Base-by-base conservation (phyloP, 768 basidiomycete species). In the Tephrocybe sp. region DNA sequence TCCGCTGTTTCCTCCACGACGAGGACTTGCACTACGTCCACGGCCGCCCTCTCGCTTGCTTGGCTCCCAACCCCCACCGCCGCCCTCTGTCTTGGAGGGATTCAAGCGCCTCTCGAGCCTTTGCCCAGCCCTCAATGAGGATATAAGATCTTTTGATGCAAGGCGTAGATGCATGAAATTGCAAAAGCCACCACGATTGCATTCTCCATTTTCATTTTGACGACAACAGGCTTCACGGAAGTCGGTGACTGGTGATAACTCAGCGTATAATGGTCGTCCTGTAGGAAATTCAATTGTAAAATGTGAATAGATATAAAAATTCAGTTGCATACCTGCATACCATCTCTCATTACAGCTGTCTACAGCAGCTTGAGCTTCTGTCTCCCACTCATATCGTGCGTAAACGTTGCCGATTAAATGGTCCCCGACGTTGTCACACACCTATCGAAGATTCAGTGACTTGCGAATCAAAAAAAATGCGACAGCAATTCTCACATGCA, bases 341-440 rank as follows among this genome's bases (percentile, higher is more conserved):
- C 97, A 99, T 30, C 96, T 83, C 62, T 96, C 89, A 61, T 98
- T 98, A 57, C 98, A 73, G 52, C 81, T 90, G 60, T 96, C 92
- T 5, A 98, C 92, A 2, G 96, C 96, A 26, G 85, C 75, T 62
- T 93, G 89, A 8, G 96, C 96, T 66, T 99, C 96, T 0, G 94
- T 94, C 70, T 99, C 96, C 94, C 93, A 97, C 63, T 99, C 96
- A 63, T 91, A 99, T 19, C 96, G 84, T 4, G 95, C 96, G 65
- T 99, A 99, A 2, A 99, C 96, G 61, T 98, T 97, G 19, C 95
- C 95, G 62, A 96, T 92, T 20, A 98, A 76, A 65, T 99, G 96
- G 65, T 98, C 97, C n/a, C 97, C 97, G 31, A 99, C 95, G 64
- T 99, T 99, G 72, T 99, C 96, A 64, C 96, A 99, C 11, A 99